These are phyloP conservation scores for Syzygium oleosum DNA, from an alignment of 345 rosid species.

Conservation along the genomic window DNA sequence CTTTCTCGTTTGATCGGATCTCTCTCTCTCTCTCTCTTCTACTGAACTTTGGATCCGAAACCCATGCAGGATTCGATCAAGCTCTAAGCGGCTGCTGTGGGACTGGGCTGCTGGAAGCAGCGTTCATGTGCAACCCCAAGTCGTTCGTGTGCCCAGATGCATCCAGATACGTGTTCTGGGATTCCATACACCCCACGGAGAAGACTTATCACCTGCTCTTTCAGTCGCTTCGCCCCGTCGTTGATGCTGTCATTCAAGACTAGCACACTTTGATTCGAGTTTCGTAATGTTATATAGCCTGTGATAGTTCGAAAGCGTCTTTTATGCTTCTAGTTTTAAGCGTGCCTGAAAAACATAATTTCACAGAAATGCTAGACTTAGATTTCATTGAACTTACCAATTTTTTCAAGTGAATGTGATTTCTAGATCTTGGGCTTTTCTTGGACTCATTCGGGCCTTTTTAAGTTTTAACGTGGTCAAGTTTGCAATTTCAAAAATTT, in stretches of 20 bases:
- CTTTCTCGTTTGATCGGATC: background rate
- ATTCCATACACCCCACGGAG: slow-evolving; percentile 81
- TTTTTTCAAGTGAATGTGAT: background rate
- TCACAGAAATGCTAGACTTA: background rate
- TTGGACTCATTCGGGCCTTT: background rate
- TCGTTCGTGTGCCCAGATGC: slow-evolving; percentile 57
- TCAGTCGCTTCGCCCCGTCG: slow-evolving; percentile 14
- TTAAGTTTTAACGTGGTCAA: background rate
- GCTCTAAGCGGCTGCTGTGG: slow-evolving; percentile 73
- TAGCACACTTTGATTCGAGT: background rate
- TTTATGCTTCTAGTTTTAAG: background rate
- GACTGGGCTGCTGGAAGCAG: slow-evolving; percentile 55
- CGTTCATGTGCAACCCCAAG: slow-evolving; percentile 50
- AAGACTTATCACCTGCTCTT: slow-evolving; percentile 31
- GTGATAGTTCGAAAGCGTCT: background rate
- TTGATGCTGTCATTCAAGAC: slow-evolving; percentile 22
- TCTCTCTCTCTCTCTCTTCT: background rate
- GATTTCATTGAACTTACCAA: background rate
- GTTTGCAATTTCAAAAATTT: background rate
- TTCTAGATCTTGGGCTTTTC: background rate
- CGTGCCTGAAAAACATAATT: background rate
- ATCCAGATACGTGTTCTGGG: slow-evolving; percentile 70
- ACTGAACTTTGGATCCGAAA: background rate
- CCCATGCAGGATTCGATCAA: slow-evolving; percentile 37
- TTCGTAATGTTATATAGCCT: background rate